Evolutionary conservation across 2,329 filamentous ascomycete genomes (phyloP).

Genomic region (Myrmaecium sp.): DNA sequence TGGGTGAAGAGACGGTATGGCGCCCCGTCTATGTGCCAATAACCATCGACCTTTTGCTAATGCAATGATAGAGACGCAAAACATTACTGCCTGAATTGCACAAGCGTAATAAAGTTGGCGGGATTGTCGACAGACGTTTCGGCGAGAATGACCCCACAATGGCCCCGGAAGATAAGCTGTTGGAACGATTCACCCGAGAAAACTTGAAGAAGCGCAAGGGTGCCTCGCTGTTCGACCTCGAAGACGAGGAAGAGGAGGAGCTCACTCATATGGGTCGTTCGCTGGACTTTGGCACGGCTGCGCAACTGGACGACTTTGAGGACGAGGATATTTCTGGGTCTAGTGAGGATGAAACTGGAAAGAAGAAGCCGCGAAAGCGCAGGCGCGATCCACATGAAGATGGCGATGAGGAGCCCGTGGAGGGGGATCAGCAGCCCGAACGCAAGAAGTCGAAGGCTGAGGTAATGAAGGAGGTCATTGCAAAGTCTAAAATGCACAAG

Average conservation of each 20-base stretch:
- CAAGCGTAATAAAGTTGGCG: constrained; percentile 74
- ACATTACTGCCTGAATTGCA: constrained; percentile 85
- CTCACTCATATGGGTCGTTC: constrained; percentile 76
- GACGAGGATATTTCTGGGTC: constrained; percentile 50
- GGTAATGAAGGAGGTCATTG: constrained; percentile 94
- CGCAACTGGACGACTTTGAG: constrained; percentile 54
- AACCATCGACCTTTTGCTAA: constrained; percentile 3
- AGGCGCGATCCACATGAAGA: constrained; percentile 30
- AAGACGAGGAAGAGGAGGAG: constrained; percentile 47
- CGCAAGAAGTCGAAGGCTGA: constrained; percentile 91
- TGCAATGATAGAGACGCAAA: constrained; percentile 43
- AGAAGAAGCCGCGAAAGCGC: constrained; percentile 24
- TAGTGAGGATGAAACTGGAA: constrained; percentile 20
- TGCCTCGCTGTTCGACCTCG: constrained; percentile 72
- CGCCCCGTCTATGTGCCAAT: constrained; percentile 10
- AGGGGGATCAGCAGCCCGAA: constrained; percentile 46
- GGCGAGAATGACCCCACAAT: constrained; percentile 90
- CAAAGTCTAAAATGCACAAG: constrained; percentile 91
- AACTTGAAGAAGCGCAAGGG: constrained; percentile 67
- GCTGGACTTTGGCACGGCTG: constrained; percentile 38
- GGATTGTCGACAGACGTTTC: constrained; percentile 82
- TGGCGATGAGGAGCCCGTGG: constrained; percentile 25
- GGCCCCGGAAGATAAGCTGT: constrained; percentile 82
- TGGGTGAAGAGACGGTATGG: constrained; percentile 74
- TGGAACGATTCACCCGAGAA: constrained; percentile 79